Evolutionary conservation across 345 rosid genomes (phyloP), one percentile per base, ranked within the genome.

Genomic region (Sisymbrium irio): DNA sequence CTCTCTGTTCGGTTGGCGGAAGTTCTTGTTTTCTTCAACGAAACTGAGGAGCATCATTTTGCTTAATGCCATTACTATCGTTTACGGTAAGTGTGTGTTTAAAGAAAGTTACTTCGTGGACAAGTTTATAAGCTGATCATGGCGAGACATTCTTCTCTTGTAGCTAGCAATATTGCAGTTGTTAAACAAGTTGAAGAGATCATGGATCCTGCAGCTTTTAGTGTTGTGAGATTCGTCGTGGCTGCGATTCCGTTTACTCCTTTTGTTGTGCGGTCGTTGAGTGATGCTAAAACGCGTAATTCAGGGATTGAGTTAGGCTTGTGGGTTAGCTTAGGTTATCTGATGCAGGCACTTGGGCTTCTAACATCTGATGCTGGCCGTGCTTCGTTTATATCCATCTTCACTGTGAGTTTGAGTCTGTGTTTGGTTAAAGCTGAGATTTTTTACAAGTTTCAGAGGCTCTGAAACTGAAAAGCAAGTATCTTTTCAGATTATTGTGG

Each of bases 341-440:
- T 86, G 17, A 78, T 77, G 76, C 89, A 86, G 74, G 88, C 88
- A 10, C 77, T 88, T 39, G 88, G 91, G 19, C 67, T 42, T 86
- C 67, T 73, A 41, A 85, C 91, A 53, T 84, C 89, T 1, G 85
- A 85, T 64, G 88, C 88, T 18, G 88, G 94, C 3, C 87, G 88
- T 58, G 85, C 93, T 7, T 47, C 53, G 5, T 47, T 47, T 47
- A 18, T 47, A 18, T 47, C 53, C 25, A 47, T 47, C 9, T 47
- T 47, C 53, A 47, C 53, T 3, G 53, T 47, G 25, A 47, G 53
- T 47, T 4, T 40, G 53, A 47, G 53, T 9, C 18, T 9, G 53
- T 8, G 25, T 22, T 22, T 22, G 25, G 25, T 22, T 47, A 47
- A 45, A 30, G 33, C 33, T 3, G 36, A 33, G 6, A 30, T 30